phyloP scores from a whole-genome alignment of 2,329 filamentous ascomycete genomes.

The Monosporascus sp. region DNA sequence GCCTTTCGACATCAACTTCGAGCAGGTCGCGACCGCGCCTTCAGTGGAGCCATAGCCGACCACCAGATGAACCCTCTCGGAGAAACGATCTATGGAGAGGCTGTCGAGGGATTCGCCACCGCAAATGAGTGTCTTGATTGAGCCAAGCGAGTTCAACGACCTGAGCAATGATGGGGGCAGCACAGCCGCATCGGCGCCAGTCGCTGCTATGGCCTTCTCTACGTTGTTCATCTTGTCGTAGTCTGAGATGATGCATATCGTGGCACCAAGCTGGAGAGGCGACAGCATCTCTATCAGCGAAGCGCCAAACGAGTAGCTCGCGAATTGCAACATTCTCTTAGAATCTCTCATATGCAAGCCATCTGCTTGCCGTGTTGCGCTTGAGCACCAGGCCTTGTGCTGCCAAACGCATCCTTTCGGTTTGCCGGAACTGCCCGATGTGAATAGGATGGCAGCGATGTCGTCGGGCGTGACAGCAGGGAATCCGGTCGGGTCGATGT shows the following conservation, averaged over 20 bases:
- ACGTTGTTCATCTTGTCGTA: background rate
- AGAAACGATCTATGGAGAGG: no score
- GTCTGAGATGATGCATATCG: background rate
- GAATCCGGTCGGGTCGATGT: no score
- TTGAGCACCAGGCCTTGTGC: background rate
- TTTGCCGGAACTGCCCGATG: background rate
- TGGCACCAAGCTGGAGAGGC: background rate
- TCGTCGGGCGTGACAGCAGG: background rate
- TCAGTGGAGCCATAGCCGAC: no score
- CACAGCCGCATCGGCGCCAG: no score
- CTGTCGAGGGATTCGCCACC: no score
- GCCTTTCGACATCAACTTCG: no score
- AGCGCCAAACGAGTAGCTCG: background rate
- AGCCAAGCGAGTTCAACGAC: no score
- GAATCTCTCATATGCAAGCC: background rate
- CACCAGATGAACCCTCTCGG: no score
- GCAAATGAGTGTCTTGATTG: no score
- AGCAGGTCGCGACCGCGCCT: no score
- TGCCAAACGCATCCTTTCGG: background rate
- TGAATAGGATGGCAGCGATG: background rate
- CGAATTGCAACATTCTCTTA: background rate
- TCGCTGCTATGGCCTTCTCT: no score
- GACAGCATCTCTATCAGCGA: background rate
- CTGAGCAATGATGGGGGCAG: no score
- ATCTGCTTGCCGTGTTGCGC: background rate